These are phyloP conservation scores for Talaromyces funiculosus DNA, from an alignment of 2,329 filamentous ascomycete species.

Conservation along the genomic window DNA sequence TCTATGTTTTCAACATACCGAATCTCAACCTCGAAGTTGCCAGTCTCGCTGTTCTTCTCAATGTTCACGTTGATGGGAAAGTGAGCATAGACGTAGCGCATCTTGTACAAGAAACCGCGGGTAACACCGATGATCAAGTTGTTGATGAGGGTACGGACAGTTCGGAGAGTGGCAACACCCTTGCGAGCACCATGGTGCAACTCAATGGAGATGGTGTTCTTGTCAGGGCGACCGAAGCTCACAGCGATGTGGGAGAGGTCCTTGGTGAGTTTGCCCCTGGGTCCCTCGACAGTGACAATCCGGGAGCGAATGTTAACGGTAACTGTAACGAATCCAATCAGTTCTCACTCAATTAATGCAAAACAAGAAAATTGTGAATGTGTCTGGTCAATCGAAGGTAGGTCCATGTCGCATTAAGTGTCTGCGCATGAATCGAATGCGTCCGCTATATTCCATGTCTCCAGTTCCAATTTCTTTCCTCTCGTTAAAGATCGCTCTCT, in stretches of 20 bases:
- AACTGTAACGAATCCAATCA: slow-evolving; percentile 56
- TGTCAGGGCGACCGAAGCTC: slow-evolving; percentile 84
- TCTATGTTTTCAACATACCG: slow-evolving; percentile 54
- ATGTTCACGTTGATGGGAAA: slow-evolving; percentile 99
- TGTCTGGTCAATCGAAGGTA: background rate
- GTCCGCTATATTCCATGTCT: background rate
- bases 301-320: slow-evolving; percentile 97
- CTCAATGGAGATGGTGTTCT: slow-evolving; percentile 88
- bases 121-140: slow-evolving; percentile 98
- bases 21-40: slow-evolving; percentile 89
- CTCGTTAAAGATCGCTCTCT: background rate
- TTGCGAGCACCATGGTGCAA: slow-evolving; percentile 98
- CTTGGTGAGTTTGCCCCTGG: slow-evolving; percentile 95
- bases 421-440: background rate
- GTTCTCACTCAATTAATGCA: slow-evolving; percentile 10
- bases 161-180: slow-evolving; percentile 95
- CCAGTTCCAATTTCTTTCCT: background rate
- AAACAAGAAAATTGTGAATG: background rate
- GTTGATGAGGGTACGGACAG: slow-evolving; percentile 96
- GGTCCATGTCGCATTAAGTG: background rate
- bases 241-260: slow-evolving; percentile 94
- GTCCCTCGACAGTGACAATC: slow-evolving; percentile 93
- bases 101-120: slow-evolving; percentile 99
- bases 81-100: slow-evolving; percentile 99
- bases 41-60: slow-evolving; percentile 91